Conservation (phyloP, 108 stramenopile genomes). For the Cyclotella cryptica region DNA sequence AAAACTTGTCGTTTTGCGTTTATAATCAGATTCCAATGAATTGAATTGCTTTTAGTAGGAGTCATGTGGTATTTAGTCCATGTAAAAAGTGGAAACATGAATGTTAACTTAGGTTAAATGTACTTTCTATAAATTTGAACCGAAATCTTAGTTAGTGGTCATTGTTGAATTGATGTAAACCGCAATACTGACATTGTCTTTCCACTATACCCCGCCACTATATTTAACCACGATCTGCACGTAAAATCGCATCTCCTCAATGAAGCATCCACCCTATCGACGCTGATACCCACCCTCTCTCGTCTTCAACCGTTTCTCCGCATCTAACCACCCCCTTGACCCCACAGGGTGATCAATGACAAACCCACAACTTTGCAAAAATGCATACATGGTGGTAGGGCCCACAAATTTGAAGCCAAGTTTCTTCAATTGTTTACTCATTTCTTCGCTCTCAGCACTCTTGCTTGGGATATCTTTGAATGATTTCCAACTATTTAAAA, state of each 20-base stretch:
- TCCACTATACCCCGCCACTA: too few species aligned
- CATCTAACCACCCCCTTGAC: conserved; percentile 54
- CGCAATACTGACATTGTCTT: too few species aligned
- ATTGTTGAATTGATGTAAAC: too few species aligned
- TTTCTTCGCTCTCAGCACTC: conserved; percentile 54
- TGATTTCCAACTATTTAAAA: conserved; percentile 48
- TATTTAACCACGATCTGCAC: too few species aligned
- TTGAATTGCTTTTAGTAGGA: too few species aligned
- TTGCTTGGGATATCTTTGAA: conserved; percentile 43
- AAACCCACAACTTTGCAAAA: conserved; percentile 74
- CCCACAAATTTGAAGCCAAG: conserved; percentile 70
- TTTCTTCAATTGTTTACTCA: conserved; percentile 68
- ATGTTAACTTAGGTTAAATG: too few species aligned
- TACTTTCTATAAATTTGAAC: too few species aligned
- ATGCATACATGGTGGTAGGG: conserved; percentile 64
- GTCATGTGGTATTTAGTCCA: too few species aligned
- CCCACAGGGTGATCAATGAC: conserved; percentile 70
- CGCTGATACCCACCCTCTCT: conserved; percentile 60
- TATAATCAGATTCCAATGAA: too few species aligned
- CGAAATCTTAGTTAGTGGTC: too few species aligned
- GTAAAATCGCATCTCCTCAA: too few species aligned
- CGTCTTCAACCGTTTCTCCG: conserved; percentile 49
- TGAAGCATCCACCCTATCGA: background rate
- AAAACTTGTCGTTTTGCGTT: background rate
- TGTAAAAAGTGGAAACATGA: too few species aligned